Evolutionary conservation across 345 rosid genomes (phyloP), one percentile per base, ranked within the genome.

Genomic region (Dipteronia dyeriana): DNA sequence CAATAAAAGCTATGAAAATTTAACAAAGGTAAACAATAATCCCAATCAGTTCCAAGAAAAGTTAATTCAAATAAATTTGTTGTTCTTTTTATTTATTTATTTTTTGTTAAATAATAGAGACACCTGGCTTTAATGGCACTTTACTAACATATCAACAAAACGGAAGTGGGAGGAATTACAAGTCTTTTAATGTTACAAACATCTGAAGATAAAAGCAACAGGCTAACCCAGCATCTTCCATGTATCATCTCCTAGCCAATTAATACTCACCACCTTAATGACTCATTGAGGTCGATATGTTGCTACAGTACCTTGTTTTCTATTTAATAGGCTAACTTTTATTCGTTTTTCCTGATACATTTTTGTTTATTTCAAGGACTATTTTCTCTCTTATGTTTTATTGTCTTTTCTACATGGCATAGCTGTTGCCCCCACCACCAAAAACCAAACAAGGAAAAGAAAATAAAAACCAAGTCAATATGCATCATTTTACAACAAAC

Each of bases 401-500:
- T 54, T 53, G 12, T 54, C 10, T 9, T 54, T 45, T 25, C 75
- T 17, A 19, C 6, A 51, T 53, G 63, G 29, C 16, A 26, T 4
- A 17, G 3, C 26, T 70, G 9, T 19, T 23, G 59, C 14, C 22
- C 29, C 2, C 65, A 22, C n/a, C 20, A 29, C 26, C 64, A 64
- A 63, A 31, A 54, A 51, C n/a, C 9, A 62, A 61, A 2, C 34
- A 49, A 25, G 25, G 45, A 7, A 8, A 66, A 54, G 1, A 17
- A 49, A 64, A 31, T 26, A 7, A 49, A 13, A 34, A 66, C n/a
- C 3, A 0, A 7, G 5, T 8, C 54, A 66, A 75, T 53, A 67
- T 7, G 59, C 19, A 56, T 23, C 38, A 66, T 5, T 9, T 51
- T 76, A 29, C 66, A 72, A 67, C 13, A 70, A 79, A 68, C 45